Percentiles rank a stretch among this genome's conserved stretches.
Evolutionary conservation across 306 rosid genomes (phyloP).

Genomic region (Datisca glomerata): DNA sequence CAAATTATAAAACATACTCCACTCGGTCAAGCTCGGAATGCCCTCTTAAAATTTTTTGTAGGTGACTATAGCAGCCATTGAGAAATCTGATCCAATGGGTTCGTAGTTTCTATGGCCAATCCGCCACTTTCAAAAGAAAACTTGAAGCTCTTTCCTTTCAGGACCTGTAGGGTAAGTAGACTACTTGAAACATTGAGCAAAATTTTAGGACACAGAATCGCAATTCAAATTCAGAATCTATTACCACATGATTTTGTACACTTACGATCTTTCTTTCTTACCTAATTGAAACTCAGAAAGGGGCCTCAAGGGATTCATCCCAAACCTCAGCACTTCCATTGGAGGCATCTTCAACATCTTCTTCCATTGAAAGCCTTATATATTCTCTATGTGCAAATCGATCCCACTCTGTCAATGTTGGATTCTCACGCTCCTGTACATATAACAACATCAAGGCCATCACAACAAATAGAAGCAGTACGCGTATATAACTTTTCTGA

Average conservation of each 20-base stretch:
- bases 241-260: too few species aligned
- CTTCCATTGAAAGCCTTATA: slow-evolving; percentile 99
- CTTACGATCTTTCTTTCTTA: too few species aligned
- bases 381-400: slow-evolving; percentile 99
- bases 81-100: not conserved
- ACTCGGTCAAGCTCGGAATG: not conserved
- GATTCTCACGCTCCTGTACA: slow-evolving; percentile 98
- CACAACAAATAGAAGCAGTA: not conserved
- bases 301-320: slow-evolving; percentile 99
- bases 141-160: not conserved
- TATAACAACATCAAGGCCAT: slow-evolving; percentile 19
- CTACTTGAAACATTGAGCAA: too few species aligned
- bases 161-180: not conserved
- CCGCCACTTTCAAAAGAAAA: not conserved
- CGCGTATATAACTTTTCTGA: not conserved
- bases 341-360: slow-evolving; percentile 98
- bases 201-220: too few species aligned
- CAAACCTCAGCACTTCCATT: slow-evolving; percentile 99
- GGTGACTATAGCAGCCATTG: not conserved
- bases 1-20: too few species aligned
- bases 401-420: slow-evolving; percentile 99
- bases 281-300: slow-evolving; percentile 54
- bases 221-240: too few species aligned
- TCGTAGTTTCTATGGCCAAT: not conserved
- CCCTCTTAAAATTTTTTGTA: not conserved